Evolutionary conservation across 768 basidiomycete species (phyloP), one percentile per base, ranked within the genome.

Genomic region (Xerocomellus amylosporus): DNA sequence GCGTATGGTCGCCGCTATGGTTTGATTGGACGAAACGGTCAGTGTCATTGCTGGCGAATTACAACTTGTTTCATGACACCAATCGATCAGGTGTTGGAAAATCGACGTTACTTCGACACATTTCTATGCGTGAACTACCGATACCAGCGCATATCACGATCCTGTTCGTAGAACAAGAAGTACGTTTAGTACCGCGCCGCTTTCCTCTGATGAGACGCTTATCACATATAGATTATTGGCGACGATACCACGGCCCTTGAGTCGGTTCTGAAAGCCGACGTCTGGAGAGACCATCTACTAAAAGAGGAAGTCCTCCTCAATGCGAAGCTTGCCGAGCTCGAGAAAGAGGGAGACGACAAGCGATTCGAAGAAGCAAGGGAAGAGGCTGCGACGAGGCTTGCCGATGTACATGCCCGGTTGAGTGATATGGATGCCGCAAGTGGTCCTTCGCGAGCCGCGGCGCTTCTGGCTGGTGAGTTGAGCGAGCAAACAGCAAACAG

Each of bases 401-500:
- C 89, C 2, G 96, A 99, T 58, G 89, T 97, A 6, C 97, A 98
- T 67, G 76, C 87, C 43, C 82, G 88, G 44, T 73, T 98, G 43
- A 85, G 93, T n/a, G 97, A 99, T 46, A 98, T 99, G 87, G 97
- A 99, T 61, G 96, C 96, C 4, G 96, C 91, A 67, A 96, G 90
- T 67, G 97, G 94, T 4, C 97, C 97, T n/a, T 87, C 93, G 8
- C 75, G 97, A 43, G 95, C 96, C 20, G 92, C 93, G 14, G 81
- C 90, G 19, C 74, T 99, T 24, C 78, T 98, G 26, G 93, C 93
- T 20, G 96, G 90, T 88, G 61, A 51, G 71, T 60, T 4, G 38
- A 6, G 8, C 2, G 7, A 8, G 24, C 28, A 15, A 34, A 26
- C 42, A 14, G 17, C 3, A 13, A 34, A 55, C 9, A 8, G 36